Evolutionary conservation across 225 moss, liverwort and hornwort species (phyloP).

Genomic region (Ulota crispa): DNA sequence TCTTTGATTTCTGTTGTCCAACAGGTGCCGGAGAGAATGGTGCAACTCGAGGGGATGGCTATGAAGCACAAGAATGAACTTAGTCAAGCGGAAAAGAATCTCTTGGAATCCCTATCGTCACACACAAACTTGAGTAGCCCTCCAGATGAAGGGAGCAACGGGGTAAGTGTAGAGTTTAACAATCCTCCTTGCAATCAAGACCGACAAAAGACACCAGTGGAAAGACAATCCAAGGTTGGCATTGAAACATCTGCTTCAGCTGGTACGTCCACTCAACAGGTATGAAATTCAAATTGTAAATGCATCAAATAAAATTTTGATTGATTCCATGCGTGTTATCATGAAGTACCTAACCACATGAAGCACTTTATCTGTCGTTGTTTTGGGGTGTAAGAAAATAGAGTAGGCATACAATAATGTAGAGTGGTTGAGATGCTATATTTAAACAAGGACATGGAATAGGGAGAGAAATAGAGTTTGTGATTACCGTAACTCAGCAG

Average conservation of each 20-base stretch:
- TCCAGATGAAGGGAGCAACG: constrained; percentile 16
- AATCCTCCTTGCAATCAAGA: constrained; percentile 17
- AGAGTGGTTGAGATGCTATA: neutral
- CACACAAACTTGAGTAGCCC: constrained; percentile 33
- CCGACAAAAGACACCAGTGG: constrained; percentile 19
- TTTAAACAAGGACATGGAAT: neutral
- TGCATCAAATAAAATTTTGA: neutral
- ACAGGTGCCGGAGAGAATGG: constrained; percentile 38
- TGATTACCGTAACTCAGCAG: neutral
- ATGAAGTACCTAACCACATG: neutral
- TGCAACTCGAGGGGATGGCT: constrained; percentile 38
- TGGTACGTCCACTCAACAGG: constrained; percentile 26
- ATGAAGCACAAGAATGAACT: constrained; percentile 44
- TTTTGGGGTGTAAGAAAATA: neutral
- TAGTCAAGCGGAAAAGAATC: constrained; percentile 33
- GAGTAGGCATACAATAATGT: neutral
- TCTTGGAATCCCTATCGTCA: constrained; percentile 26
- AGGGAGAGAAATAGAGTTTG: neutral
- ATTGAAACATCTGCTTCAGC: constrained; percentile 27
- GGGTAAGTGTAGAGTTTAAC: constrained; percentile 15
- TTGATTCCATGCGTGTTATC: neutral
- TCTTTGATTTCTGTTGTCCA: constrained; percentile 20
- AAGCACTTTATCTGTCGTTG: neutral
- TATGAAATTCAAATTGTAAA: constrained; percentile 9
- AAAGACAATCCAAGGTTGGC: neutral